These are phyloP conservation scores for Leucocoprinus leucothites DNA, from an alignment of 768 basidiomycete genomes.

Conservation along the genomic window DNA sequence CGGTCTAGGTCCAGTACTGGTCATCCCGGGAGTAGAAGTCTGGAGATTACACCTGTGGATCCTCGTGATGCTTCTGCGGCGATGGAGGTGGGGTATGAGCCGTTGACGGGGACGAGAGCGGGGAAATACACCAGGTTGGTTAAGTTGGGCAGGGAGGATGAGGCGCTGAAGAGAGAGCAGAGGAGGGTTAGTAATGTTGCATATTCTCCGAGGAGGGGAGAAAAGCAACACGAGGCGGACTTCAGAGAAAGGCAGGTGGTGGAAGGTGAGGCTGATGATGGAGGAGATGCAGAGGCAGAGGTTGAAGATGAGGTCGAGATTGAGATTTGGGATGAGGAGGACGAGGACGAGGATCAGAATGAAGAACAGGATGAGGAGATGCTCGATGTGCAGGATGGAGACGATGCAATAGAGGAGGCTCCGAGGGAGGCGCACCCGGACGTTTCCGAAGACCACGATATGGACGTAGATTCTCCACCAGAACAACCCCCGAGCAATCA, in stretches of 20 bases:
- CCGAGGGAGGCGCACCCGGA: background rate
- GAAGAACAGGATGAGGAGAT: background rate
- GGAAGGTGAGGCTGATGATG: background rate
- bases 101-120: constrained; percentile 16
- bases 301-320: constrained; percentile 9
- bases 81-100: constrained; percentile 22
- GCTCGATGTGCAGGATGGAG: background rate
- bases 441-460: background rate
- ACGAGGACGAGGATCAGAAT: background rate
- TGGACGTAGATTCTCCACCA: background rate
- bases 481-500: background rate
- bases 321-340: constrained; percentile 7
- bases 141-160: constrained; percentile 30
- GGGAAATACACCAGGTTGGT: constrained; percentile 27
- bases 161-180: constrained; percentile 32
- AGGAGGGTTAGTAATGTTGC: constrained; percentile 28
- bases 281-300: background rate
- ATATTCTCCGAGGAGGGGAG: constrained; percentile 11
- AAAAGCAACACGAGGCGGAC: constrained; percentile 12
- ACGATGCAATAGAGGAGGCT: background rate
- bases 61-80: background rate
- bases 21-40: background rate
- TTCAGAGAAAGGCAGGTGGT: background rate
- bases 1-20: background rate
- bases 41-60: constrained; percentile 21